These are phyloP conservation scores for Penicillium sp. DNA, from an alignment of 2,329 filamentous ascomycete genomes.

Conservation along the genomic window DNA sequence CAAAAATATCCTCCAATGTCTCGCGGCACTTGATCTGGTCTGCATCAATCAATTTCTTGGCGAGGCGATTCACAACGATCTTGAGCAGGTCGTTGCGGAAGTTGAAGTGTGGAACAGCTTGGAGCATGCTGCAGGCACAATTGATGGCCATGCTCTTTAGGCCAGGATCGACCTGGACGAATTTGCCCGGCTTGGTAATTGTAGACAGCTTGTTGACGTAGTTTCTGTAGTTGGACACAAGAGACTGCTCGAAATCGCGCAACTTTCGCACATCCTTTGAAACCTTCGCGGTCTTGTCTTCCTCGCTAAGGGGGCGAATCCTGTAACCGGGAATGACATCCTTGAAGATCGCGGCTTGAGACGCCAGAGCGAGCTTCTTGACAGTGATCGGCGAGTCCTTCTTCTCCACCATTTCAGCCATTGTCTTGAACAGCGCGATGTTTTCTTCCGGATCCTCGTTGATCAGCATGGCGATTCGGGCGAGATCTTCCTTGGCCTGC, in stretches of 20 bases:
- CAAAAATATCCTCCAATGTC: slow-evolving; percentile 77
- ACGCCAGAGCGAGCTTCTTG: slow-evolving; percentile 79
- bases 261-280: slow-evolving; percentile 88
- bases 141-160: slow-evolving; percentile 75
- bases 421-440: slow-evolving; percentile 70
- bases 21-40: slow-evolving; percentile 76
- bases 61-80: slow-evolving; percentile 81
- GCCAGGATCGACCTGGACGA: slow-evolving; percentile 32
- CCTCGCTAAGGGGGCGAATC: slow-evolving; percentile 77
- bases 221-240: slow-evolving; percentile 78
- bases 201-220: slow-evolving; percentile 75
- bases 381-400: slow-evolving; percentile 63
- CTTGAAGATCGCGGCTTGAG: slow-evolving; percentile 88
- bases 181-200: slow-evolving; percentile 59
- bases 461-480: slow-evolving; percentile 73
- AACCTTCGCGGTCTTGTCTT: slow-evolving; percentile 72
- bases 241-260: slow-evolving; percentile 79
- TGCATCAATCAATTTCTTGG: slow-evolving; percentile 65
- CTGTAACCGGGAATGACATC: slow-evolving; percentile 95
- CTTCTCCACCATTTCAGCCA: slow-evolving; percentile 69
- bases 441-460: slow-evolving; percentile 95
- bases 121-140: slow-evolving; percentile 78
- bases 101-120: slow-evolving; percentile 92
- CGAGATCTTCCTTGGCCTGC: slow-evolving; percentile 87
- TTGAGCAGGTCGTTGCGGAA: slow-evolving; percentile 84